Percentiles rank a stretch among this genome's conserved stretches.
phyloP scores from a whole-genome alignment of 257 asterid genomes.

The Leptodermis oblonga region DNA sequence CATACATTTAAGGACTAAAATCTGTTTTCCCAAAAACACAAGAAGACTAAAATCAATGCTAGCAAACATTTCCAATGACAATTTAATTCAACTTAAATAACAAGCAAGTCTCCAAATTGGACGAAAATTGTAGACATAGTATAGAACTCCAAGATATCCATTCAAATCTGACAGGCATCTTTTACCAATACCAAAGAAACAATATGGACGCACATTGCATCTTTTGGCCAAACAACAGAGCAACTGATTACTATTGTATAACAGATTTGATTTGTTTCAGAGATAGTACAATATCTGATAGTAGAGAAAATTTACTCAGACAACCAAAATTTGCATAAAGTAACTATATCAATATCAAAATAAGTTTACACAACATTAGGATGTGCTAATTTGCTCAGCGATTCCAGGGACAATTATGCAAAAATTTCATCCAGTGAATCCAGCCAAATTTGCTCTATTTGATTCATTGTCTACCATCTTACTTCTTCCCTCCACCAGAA shows the following conservation, averaged over 20 bases:
- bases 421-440: not conserved
- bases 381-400: not conserved
- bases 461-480: constrained; percentile 20
- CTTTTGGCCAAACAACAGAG: not conserved
- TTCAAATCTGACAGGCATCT: too few relatives aligned
- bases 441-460: not conserved
- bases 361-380: not conserved
- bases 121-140: too few relatives aligned
- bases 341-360: not conserved
- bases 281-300: not conserved
- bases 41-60: too few relatives aligned
- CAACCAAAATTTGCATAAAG: constrained; percentile 5
- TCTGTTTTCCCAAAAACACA: too few relatives aligned
- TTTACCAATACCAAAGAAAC: too few relatives aligned
- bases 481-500: constrained; percentile 97
- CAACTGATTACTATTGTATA: not conserved
- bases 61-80: too few relatives aligned
- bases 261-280: not conserved
- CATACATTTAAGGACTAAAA: too few relatives aligned
- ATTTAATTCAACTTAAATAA: too few relatives aligned
- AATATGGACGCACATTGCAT: not conserved
- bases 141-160: too few relatives aligned
- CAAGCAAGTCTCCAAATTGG: too few relatives aligned
- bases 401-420: not conserved
- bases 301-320: not conserved